phyloP scores from a whole-genome alignment of 352 stramenopile species.

The Phytopythium montanum region DNA sequence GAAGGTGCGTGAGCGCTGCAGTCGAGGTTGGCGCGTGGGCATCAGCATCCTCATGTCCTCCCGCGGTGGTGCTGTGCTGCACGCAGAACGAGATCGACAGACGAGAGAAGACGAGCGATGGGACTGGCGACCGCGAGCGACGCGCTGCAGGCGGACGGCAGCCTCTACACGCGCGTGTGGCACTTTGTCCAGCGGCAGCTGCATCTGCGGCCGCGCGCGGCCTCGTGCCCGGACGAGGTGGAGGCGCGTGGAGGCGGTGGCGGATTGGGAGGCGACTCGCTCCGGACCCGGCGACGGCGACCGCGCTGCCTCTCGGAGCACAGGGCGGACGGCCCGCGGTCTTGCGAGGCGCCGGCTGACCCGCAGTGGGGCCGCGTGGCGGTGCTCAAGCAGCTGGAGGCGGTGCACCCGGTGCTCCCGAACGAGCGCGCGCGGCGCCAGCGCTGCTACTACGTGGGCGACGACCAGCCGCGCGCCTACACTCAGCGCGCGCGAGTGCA shows the following conservation, averaged over 20 bases:
- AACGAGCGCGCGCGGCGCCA: constrained; percentile 9
- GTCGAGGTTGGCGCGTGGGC: too few relatives aligned
- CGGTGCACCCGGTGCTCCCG: neutral
- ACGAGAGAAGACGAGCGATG: neutral
- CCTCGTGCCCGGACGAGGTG: constrained; percentile 24
- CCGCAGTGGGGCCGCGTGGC: constrained; percentile 8
- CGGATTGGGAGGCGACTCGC: neutral
- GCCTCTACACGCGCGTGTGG: constrained; percentile 34
- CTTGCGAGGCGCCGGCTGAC: neutral
- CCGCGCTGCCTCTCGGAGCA: constrained; percentile 8
- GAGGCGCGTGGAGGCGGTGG: constrained; percentile 5
- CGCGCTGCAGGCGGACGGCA: neutral
- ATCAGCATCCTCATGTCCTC: too few relatives aligned
- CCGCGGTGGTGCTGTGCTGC: too few relatives aligned
- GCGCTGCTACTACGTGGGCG: constrained; percentile 1
- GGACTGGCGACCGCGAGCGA: neutral
- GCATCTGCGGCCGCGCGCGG: constrained; percentile 27
- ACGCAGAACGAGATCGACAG: neutral
- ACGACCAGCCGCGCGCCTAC: neutral
- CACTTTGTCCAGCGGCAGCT: constrained; percentile 33
- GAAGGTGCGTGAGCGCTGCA: too few relatives aligned
- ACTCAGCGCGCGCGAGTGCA: constrained; percentile 27
- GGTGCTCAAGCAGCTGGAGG: constrained; percentile 8
- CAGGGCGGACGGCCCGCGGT: neutral
- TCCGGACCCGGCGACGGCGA: neutral